A percentile compares a stretch with the other conserved stretches of the same genome.
phyloP scores from a whole-genome alignment of 2,329 filamentous ascomycete species.

The Coniochaeta hoffmannii region DNA sequence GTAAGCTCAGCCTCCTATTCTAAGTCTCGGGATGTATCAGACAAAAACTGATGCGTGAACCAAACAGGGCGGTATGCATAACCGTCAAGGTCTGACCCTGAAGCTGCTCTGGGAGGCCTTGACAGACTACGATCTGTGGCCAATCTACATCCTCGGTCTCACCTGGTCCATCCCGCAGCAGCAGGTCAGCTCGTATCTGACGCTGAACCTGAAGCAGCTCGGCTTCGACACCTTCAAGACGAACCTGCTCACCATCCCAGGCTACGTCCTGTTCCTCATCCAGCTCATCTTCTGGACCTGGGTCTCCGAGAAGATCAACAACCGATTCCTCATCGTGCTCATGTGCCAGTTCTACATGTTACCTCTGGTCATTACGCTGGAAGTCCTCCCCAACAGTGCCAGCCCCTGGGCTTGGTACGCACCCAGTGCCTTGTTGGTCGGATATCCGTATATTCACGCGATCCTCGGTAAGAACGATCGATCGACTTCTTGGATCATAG shows the following conservation, averaged over 20 bases:
- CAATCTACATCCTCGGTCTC: slow-evolving; percentile 42
- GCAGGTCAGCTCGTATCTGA: slow-evolving; percentile 40
- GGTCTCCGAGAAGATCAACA: slow-evolving; percentile 35
- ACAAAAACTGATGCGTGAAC: background rate
- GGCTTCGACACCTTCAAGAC: slow-evolving; percentile 46
- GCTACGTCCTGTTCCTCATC: slow-evolving; percentile 35
- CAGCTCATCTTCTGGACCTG: slow-evolving; percentile 39
- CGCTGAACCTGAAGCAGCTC: slow-evolving; percentile 39
- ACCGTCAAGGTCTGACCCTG: slow-evolving; percentile 43
- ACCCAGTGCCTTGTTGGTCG: slow-evolving; percentile 33
- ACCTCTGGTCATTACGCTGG: slow-evolving; percentile 40
- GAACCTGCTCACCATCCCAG: slow-evolving; percentile 48
- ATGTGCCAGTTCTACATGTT: slow-evolving; percentile 43
- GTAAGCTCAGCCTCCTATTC: slow-evolving; percentile 11
- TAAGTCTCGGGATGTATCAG: background rate
- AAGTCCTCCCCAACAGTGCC: slow-evolving; percentile 24
- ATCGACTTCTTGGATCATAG: background rate
- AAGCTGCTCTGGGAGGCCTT: slow-evolving; percentile 38
- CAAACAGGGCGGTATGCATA: slow-evolving; percentile 43
- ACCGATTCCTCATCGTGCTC: slow-evolving; percentile 32
- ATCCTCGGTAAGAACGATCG: slow-evolving; percentile 18
- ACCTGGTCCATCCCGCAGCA: slow-evolving; percentile 36
- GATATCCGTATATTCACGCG: slow-evolving; percentile 37
- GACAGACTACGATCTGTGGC: slow-evolving; percentile 49
- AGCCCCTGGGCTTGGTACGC: slow-evolving; percentile 39